phyloP scores from a whole-genome alignment of 1,284 basidiomycete species.

The Ceratobasidium sp. region DNA sequence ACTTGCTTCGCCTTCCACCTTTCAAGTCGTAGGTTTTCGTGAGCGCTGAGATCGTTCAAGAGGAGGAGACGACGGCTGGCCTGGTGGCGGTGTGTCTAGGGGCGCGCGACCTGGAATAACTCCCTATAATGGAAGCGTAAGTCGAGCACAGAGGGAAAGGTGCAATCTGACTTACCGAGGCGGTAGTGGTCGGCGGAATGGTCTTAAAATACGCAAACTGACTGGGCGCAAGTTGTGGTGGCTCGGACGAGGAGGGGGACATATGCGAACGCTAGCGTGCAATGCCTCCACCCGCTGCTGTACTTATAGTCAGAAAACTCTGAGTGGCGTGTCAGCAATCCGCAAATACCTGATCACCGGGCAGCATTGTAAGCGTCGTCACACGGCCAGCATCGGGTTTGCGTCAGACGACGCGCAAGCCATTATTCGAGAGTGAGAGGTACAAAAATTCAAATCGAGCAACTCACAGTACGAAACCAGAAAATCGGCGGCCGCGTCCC shows the following conservation, averaged over 20 bases:
- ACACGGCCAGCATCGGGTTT: not conserved
- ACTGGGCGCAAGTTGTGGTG: not conserved
- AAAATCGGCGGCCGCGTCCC: no score
- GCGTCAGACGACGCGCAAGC: not conserved
- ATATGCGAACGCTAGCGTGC: not conserved
- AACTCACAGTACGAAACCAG: no score
- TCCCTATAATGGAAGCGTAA: not conserved
- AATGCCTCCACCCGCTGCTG: not conserved
- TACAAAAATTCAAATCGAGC: not conserved
- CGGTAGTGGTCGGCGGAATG: not conserved
- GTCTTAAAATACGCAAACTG: constrained; percentile 6
- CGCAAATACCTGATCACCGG: not conserved
- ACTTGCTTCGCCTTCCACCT: not conserved
- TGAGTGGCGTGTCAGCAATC: no score
- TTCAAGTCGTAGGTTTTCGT: not conserved
- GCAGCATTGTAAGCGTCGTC: not conserved
- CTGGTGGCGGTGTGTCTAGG: not conserved
- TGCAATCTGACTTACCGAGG: not conserved
- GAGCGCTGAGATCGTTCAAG: not conserved
- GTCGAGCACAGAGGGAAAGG: not conserved
- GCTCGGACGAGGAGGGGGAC: not conserved
- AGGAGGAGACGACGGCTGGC: not conserved
- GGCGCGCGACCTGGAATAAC: constrained; percentile 3
- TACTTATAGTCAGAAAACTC: not conserved
- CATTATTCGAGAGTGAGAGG: not conserved